Evolutionary conservation across 108 stramenopile genomes (phyloP).

Genomic region (Nannochloropsis oceanica): DNA sequence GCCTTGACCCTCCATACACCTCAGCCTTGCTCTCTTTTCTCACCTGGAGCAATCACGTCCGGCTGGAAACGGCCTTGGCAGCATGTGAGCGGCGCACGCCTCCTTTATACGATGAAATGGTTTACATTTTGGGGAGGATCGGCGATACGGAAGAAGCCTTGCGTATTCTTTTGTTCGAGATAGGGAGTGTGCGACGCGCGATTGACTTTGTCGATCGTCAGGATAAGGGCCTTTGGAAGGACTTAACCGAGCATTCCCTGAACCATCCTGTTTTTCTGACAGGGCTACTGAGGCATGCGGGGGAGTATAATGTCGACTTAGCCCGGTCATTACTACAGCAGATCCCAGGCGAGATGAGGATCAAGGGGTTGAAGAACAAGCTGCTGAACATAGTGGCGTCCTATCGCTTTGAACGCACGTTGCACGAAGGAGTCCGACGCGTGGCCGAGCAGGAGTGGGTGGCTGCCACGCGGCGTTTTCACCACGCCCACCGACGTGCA

Average conservation of each 20-base stretch:
- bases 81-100: slow-evolving; percentile 32
- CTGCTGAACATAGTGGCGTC: neutral
- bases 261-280: slow-evolving; percentile 14
- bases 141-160: neutral
- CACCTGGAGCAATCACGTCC: neutral
- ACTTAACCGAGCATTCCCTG: slow-evolving; percentile 22
- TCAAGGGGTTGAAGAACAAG: neutral
- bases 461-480: neutral
- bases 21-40: neutral
- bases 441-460: neutral
- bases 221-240: slow-evolving; percentile 30
- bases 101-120: slow-evolving; percentile 38
- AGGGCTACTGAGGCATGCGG: slow-evolving; percentile 26
- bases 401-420: neutral
- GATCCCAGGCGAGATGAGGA: neutral
- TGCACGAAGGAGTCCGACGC: neutral
- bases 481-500: neutral
- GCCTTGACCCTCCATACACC: neutral
- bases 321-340: neutral
- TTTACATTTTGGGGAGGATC: slow-evolving; percentile 25
- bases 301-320: neutral
- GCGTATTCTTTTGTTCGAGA: neutral
- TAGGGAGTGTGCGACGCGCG: slow-evolving; percentile 26
- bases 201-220: slow-evolving; percentile 35
- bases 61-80: slow-evolving; percentile 9